Conservation (phyloP, 805 yeast species). For the Sugiyamaella americana region DNA sequence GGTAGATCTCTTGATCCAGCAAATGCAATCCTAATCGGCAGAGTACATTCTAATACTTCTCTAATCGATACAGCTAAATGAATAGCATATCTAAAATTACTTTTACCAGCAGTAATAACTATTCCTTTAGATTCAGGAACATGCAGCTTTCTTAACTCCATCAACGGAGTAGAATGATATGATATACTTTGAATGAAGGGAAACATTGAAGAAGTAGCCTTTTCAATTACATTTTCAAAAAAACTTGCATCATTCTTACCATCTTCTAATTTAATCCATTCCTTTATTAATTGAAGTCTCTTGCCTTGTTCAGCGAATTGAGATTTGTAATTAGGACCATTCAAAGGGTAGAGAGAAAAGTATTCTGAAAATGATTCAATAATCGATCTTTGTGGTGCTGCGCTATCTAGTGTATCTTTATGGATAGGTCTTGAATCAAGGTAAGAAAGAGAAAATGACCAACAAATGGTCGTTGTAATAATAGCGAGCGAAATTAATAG, state of each 20-base stretch:
- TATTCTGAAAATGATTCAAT: no score
- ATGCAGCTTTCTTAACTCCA: neutral
- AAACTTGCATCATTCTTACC: neutral
- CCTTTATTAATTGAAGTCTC: neutral
- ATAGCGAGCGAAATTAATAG: no score
- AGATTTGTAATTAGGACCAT: neutral
- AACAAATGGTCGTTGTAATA: no score
- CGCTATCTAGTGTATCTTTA: no score
- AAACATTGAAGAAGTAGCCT: neutral
- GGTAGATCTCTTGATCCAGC: neutral
- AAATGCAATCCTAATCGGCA: neutral
- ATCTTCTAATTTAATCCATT: neutral
- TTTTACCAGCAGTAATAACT: neutral
- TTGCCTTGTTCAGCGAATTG: neutral
- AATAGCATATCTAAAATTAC: neutral
- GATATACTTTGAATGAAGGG: neutral
- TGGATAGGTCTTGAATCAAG: no score
- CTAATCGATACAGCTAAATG: neutral
- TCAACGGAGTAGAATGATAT: neutral
- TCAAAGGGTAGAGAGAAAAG: neutral
- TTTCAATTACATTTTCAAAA: neutral
- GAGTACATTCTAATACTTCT: neutral
- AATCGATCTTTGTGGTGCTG: no score
- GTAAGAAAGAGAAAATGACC: no score
- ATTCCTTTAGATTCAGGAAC: neutral